Evolutionary conservation across 2,329 filamentous ascomycete species (phyloP).

Genomic region (Domatiomyces globalis): DNA sequence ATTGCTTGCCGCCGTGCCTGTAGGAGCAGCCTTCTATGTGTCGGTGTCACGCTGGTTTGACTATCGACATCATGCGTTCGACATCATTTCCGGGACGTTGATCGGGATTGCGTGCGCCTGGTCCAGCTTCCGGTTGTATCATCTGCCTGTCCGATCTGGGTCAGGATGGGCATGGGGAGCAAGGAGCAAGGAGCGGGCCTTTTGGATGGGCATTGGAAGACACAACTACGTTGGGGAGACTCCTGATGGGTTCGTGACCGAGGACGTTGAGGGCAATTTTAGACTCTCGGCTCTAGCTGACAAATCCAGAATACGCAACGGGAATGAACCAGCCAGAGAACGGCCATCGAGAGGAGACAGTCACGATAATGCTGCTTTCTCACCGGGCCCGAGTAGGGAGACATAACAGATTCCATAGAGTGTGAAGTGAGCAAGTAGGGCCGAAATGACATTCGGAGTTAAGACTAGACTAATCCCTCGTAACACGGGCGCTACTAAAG

Average conservation of each 20-base stretch:
- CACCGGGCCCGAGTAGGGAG: not conserved
- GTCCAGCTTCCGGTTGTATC: slow-evolving; percentile 72
- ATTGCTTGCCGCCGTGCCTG: slow-evolving; percentile 50
- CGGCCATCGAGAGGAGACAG: not conserved
- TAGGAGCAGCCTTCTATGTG: slow-evolving; percentile 65
- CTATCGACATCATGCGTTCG: slow-evolving; percentile 83
- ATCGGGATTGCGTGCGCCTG: slow-evolving; percentile 60
- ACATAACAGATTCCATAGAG: not conserved
- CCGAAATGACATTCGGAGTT: not conserved
- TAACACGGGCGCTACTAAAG: not conserved
- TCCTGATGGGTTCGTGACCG: not conserved
- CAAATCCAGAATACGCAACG: not conserved
- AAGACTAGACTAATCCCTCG: not conserved
- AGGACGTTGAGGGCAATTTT: not conserved
- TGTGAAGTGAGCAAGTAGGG: not conserved
- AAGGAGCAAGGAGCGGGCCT: slow-evolving; percentile 56
- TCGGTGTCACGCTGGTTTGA: slow-evolving; percentile 76
- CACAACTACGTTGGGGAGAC: not conserved
- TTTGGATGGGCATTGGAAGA: slow-evolving; percentile 50
- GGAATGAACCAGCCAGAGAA: not conserved
- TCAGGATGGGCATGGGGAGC: slow-evolving; percentile 85
- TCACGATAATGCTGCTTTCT: not conserved
- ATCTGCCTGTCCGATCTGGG: slow-evolving; percentile 62
- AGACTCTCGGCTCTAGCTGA: not conserved
- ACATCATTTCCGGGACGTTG: slow-evolving; percentile 70